Conservation (phyloP, 2,329 filamentous ascomycete species). For the Fusarium sacchari region DNA sequence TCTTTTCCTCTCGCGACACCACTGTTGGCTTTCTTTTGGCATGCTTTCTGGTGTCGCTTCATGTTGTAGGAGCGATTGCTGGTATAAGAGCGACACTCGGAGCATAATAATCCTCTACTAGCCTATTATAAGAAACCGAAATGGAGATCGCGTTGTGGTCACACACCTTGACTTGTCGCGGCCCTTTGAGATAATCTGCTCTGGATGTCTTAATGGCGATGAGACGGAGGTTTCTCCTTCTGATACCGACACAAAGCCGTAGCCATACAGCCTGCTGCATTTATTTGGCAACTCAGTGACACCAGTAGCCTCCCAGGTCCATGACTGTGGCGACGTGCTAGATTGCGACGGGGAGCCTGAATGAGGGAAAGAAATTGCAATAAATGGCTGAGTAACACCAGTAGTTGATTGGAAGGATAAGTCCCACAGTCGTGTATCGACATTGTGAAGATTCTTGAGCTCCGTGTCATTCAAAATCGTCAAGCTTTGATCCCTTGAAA, state of each 20-base stretch:
- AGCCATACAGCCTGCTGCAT: accelerated
- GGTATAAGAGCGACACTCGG: accelerated
- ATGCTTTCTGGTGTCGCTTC: neutral
- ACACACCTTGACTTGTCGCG: neutral
- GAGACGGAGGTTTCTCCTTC: accelerated
- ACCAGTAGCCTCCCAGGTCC: accelerated
- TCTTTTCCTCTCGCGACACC: accelerated
- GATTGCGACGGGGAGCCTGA: neutral
- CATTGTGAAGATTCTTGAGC: neutral
- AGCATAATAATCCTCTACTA: accelerated
- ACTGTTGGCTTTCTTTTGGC: accelerated
- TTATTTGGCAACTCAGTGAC: neutral
- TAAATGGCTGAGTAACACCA: accelerated
- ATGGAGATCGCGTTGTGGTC: accelerated
- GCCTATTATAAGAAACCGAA: accelerated
- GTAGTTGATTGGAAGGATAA: neutral
- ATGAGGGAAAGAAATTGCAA: accelerated
- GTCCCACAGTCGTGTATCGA: neutral
- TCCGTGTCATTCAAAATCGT: too few relatives aligned
- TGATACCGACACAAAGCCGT: neutral
- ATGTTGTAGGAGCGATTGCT: neutral
- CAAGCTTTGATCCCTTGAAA: too few relatives aligned
- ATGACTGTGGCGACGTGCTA: too few relatives aligned
- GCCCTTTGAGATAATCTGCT: neutral
- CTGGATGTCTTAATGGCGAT: accelerated